phyloP scores from a whole-genome alignment of 805 yeast genomes.

The Ogataea parapolymorpha region DNA sequence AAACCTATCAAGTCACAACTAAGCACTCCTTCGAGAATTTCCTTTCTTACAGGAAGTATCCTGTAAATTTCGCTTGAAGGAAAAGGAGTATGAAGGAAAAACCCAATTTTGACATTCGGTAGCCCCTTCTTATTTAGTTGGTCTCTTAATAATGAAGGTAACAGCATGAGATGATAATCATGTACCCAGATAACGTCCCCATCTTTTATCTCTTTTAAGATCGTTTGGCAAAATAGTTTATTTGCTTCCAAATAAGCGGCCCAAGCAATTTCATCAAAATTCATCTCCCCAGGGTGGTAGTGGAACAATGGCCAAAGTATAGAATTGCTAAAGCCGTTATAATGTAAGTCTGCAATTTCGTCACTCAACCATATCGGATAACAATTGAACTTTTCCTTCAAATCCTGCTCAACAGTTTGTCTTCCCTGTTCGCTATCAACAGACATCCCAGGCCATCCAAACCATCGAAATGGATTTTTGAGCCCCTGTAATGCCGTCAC shows the following conservation, averaged over 20 bases:
- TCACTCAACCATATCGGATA: constrained; percentile 86
- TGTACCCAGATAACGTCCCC: constrained; percentile 96
- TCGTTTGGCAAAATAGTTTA: constrained; percentile 69
- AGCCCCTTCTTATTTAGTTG: constrained; percentile 45
- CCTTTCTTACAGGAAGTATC: constrained; percentile 91
- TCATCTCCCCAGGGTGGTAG: constrained; percentile 98
- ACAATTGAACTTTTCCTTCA: constrained; percentile 77
- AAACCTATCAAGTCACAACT: constrained; percentile 95
- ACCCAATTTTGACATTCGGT: constrained; percentile 74
- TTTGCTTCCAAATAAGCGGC: constrained; percentile 96
- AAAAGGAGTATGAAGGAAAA: constrained; percentile 95
- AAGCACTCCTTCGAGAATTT: constrained; percentile 85
- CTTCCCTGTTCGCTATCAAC: constrained; percentile 70
- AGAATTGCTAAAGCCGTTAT: constrained; percentile 92
- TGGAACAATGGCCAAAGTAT: constrained; percentile 98
- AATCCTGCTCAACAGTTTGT: constrained; percentile 61
- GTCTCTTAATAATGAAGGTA: constrained; percentile 82
- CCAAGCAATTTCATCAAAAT: constrained; percentile 97
- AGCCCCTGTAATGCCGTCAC: constrained; percentile 95
- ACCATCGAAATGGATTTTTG: constrained; percentile 90
- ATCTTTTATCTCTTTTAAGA: constrained; percentile 67
- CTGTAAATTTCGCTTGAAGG: constrained; percentile 96
- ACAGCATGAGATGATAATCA: constrained; percentile 93
- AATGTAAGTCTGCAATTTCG: constrained; percentile 90
- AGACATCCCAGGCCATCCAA: constrained; percentile 97